Evolutionary conservation across 1,284 basidiomycete genomes (phyloP), one percentile per base, ranked within the genome.

Genomic region (Moesziomyces sp.): DNA sequence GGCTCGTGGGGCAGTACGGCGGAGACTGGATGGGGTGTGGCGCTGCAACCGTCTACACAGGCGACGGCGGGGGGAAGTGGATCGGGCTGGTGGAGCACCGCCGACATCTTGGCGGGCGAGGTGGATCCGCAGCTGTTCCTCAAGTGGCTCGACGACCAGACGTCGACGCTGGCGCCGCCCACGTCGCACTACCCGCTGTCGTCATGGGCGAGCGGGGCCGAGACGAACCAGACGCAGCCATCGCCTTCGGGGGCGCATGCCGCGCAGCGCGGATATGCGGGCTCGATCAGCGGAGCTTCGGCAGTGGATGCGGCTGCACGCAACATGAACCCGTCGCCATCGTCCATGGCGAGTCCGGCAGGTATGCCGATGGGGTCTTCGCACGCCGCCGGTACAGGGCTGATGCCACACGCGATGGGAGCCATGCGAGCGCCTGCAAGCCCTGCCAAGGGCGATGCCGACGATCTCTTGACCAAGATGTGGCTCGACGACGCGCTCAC

Each of bases 81-180:
- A 23, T 72, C 69, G 2, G 60, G 60, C 14, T 74, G 71, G 71
- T 74, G 71, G 71, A 74, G 71, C 47, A 74, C 71, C 1, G 71
- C 66, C 18, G 66, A 74, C 44, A 61, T 74, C 14, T 40, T 74
- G 43, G 42, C 65, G 4, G 71, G 71, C 54, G 71, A 74, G 66
- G 67, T 74, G 23, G 72, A 74, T 53, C 72, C 72, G 13, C 67
- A 74, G 21, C 28, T 70, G 19, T 74, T 74, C 46, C 63, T 74
- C 10, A 53, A 63, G 19, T 74, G 72, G 72, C 67, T 74, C 30
- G 72, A 74, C 35, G 72, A 74, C 35, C 72, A 70, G 54, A 74
- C 67, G 1, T 59, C 63, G 26, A 63, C 63, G 16, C 47, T 65
- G 40, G 69, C 69, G 18, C 69, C 69, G 19, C 69, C 69, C 2